These are phyloP conservation scores for Gracilaria caudata DNA, from an alignment of 23 red algal genomes.

Conservation along the genomic window DNA sequence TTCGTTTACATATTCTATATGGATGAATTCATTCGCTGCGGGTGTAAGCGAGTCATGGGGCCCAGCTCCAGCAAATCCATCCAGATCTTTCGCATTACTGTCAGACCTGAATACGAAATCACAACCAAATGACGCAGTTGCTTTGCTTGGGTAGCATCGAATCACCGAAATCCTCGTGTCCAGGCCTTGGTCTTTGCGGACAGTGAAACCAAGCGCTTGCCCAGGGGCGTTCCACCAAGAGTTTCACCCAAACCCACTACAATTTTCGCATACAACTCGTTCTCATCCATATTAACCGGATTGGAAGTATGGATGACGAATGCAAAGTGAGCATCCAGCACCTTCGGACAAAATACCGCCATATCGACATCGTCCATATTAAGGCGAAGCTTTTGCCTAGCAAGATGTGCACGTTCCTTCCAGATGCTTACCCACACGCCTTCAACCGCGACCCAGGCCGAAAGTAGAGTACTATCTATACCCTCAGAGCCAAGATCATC, in stretches of 20 bases:
- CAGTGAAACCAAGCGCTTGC: slow-evolving; percentile 68
- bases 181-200: slow-evolving; percentile 37
- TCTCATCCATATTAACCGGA: slow-evolving; percentile 49
- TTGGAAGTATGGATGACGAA: slow-evolving; percentile 87
- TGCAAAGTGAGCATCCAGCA: slow-evolving; percentile 89
- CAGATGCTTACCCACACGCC: slow-evolving; percentile 93
- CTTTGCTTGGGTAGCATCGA: slow-evolving; percentile 54
- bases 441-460: slow-evolving; percentile 80
- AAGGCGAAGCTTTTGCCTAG: slow-evolving; percentile 77
- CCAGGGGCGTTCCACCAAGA: slow-evolving; percentile 71
- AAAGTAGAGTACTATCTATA: slow-evolving; percentile 37
- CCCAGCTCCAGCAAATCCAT: slow-evolving; percentile 80
- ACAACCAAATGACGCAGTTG: slow-evolving; percentile 44
- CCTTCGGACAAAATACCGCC: slow-evolving; percentile 90
- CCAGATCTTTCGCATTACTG: slow-evolving; percentile 80
- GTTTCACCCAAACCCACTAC: slow-evolving; percentile 71
- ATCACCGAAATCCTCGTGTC: slow-evolving; percentile 32
- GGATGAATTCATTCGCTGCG: background rate
- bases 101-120: slow-evolving; percentile 75
- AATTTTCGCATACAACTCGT: slow-evolving; percentile 56
- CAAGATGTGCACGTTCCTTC: slow-evolving; percentile 95
- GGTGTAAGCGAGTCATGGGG: slow-evolving; percentile 62
- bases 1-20: slow-evolving; percentile 55
- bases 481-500: slow-evolving; percentile 80
- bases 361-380: slow-evolving; percentile 87